phyloP scores from a whole-genome alignment of 352 stramenopile species.

The Pythium chondricola region DNA sequence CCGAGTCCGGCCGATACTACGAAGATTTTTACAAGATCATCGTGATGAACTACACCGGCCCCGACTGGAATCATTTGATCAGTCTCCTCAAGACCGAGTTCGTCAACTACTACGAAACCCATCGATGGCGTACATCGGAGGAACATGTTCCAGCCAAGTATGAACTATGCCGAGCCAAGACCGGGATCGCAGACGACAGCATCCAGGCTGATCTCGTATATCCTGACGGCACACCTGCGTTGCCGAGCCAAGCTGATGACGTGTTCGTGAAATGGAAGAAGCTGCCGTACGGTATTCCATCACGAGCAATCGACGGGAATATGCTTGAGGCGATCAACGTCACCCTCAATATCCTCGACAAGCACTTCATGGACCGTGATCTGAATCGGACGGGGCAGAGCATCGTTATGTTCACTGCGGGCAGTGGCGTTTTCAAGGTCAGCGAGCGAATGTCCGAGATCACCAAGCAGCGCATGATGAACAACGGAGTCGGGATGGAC shows the following conservation, averaged over 20 bases:
- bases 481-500: constrained; percentile 98
- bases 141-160: constrained; percentile 48
- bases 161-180: constrained; percentile 26
- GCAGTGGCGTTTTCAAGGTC: constrained; percentile 95
- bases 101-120: constrained; percentile 80
- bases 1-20: constrained; percentile 44
- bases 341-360: constrained; percentile 97
- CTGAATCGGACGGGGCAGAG: constrained; percentile 93
- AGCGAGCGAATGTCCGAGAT: constrained; percentile 90
- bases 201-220: background rate
- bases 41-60: constrained; percentile 82
- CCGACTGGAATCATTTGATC: constrained; percentile 90
- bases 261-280: constrained; percentile 49
- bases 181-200: background rate
- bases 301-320: constrained; percentile 93
- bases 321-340: constrained; percentile 98
- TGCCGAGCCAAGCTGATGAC: background rate
- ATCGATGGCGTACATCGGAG: constrained; percentile 57
- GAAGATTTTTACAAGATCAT: constrained; percentile 83
- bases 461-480: constrained; percentile 99
- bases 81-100: constrained; percentile 93
- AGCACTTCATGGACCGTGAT: constrained; percentile 98
- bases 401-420: constrained; percentile 95
- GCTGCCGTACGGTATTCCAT: constrained; percentile 77
- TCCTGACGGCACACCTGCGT: background rate